Evolutionary conservation across 495 filamentous ascomycete genomes (phyloP).

Genomic region (Penicillium waksmanii): DNA sequence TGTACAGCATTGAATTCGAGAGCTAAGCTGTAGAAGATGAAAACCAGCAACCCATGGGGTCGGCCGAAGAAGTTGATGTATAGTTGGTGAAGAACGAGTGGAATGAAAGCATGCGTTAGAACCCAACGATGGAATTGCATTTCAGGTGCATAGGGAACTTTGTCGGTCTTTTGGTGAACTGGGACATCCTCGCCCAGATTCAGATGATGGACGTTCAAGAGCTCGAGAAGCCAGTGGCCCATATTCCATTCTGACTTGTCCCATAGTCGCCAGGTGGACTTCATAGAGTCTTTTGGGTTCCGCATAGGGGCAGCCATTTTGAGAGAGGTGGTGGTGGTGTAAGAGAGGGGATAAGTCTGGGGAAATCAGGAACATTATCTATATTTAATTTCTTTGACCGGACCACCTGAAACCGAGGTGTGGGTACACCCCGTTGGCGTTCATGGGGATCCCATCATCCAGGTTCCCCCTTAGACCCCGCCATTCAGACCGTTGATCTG

Average conservation of each 20-base stretch:
- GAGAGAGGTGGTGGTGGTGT: background rate
- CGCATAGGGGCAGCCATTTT: constrained; percentile 14
- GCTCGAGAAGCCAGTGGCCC: constrained; percentile 28
- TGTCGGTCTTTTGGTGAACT: constrained; percentile 31
- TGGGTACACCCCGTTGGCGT: background rate
- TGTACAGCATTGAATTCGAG: constrained; percentile 27
- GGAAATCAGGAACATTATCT: constrained; percentile 1
- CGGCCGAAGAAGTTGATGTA: constrained; percentile 24
- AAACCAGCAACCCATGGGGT: constrained; percentile 15
- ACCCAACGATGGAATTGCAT: constrained; percentile 28
- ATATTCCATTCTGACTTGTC: constrained; percentile 28
- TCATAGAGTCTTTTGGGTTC: constrained; percentile 40
- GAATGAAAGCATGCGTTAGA: constrained; percentile 24
- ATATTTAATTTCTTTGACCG: constrained; percentile 1
- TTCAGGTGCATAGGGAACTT: constrained; percentile 30
- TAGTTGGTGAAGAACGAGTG: constrained; percentile 31
- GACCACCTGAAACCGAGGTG: constrained; percentile 7
- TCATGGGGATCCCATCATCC: background rate
- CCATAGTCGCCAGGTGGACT: constrained; percentile 37
- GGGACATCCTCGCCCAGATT: constrained; percentile 29
- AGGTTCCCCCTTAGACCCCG: background rate
- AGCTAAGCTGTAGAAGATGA: constrained; percentile 29
- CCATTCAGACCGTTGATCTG: background rate
- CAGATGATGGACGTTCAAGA: constrained; percentile 26
- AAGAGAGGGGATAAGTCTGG: background rate